Evolutionary conservation across 164 flowering plant genomes (phyloP), one percentile per base, ranked within the genome.

Genomic region (Vitis riparia): DNA sequence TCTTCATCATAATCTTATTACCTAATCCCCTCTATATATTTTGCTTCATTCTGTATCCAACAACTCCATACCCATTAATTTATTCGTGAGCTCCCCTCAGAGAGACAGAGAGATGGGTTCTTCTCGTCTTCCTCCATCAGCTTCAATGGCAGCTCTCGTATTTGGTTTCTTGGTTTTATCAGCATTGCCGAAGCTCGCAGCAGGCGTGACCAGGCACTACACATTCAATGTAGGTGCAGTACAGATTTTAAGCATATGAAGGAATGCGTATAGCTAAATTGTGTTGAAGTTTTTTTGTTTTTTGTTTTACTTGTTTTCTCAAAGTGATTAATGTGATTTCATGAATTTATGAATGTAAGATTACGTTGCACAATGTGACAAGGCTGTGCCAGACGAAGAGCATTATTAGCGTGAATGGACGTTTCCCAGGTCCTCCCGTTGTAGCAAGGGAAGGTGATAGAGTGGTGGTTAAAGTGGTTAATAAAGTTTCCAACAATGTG

Each of bases 391-490:
- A 73, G 59, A 79, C 85, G 11, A 79, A 66, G 63, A 75, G 71
- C 66, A 64, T 81, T 4, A 11, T 84, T 2, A 79, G 73, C 1
- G 87, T 81, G 7, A 83, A 83, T 48, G 81, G 82, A 27, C 55
- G 77, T 65, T 79, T 75, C 44, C 87, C 87, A 0, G 87, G 87
- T 23, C 87, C 84, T 63, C 70, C 44, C 2, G 9, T 81, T 9
- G 76, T 75, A 17, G 87, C 78, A 1, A 74, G 85, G 48, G 84
- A 84, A 69, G 87, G 85, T 17, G 87, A 84, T 52, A 68, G 68
- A 5, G 65, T 84, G 11, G 16, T 75, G 11, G 68, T 84, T 17
- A 81, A 81, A 37, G 87, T 84, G 30, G 70, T 70, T 9, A 84
- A 84, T 57, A 81, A 75, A 55, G 80, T 79, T 12, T 29, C 76